Conservation (phyloP, 225 moss, liverwort and hornwort genomes). For the Physcomitrium patens region DNA sequence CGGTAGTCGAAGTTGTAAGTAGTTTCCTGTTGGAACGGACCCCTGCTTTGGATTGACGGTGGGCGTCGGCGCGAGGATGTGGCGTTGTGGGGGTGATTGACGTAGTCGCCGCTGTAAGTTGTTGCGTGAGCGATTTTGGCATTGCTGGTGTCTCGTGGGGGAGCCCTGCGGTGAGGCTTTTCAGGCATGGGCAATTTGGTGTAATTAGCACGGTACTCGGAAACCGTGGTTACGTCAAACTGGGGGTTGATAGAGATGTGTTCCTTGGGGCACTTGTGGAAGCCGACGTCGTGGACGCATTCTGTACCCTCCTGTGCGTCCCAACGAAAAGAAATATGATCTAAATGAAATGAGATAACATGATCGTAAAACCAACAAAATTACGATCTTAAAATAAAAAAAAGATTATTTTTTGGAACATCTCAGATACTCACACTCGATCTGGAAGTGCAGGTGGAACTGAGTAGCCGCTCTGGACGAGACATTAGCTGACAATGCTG, state of each 20-base stretch:
- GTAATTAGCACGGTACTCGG: conserved; percentile 37
- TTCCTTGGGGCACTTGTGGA: conserved; percentile 39
- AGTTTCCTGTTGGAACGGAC: no score
- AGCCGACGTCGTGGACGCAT: conserved; percentile 40
- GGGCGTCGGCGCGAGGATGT: no score
- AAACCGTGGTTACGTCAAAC: conserved; percentile 18
- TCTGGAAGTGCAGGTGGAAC: conserved; percentile 31
- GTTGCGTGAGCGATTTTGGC: conserved; percentile 28
- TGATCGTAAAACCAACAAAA: no score
- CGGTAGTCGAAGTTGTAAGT: no score
- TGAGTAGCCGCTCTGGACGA: conserved; percentile 3
- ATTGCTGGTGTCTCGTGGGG: not conserved
- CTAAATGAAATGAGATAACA: no score
- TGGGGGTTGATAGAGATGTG: conserved; percentile 35
- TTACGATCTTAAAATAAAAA: no score
- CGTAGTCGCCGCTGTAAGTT: conserved; percentile 26
- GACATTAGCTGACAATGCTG: conserved; percentile 10
- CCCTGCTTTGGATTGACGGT: no score
- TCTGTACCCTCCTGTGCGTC: conserved; percentile 19
- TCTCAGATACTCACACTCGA: conserved; percentile 13
- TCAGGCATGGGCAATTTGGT: conserved; percentile 43
- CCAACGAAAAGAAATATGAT: not conserved
- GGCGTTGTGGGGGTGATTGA: no score
- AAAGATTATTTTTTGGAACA: not conserved
- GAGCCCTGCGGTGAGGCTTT: conserved; percentile 3